A percentile compares a stretch with the other conserved stretches of the same genome.
Evolutionary conservation across 164 flowering plant species (phyloP).

Genomic region (Annona cherimola): DNA sequence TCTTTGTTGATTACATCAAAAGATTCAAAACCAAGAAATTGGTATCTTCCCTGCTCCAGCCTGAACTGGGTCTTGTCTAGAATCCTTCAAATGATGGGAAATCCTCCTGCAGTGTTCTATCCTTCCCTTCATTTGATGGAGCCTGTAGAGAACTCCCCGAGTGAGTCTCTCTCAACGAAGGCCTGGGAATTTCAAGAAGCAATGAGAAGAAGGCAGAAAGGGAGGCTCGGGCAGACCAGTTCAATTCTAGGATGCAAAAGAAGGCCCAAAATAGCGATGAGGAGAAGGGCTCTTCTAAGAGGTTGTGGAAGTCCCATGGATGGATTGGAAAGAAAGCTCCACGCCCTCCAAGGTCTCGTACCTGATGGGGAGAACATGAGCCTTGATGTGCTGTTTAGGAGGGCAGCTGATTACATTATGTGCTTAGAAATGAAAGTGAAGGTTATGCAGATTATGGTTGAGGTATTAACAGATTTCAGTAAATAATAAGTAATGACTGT

Average conservation of each 20-base stretch:
- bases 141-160: conserved; percentile 7
- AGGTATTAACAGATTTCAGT: conserved; percentile 22
- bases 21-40: neutral
- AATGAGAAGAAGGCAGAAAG: conserved; percentile 14
- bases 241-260: neutral
- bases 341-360: conserved; percentile 50
- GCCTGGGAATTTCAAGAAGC: conserved; percentile 11
- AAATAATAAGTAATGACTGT: neutral
- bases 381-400: conserved; percentile 59
- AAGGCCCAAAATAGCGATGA: neutral
- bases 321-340: conserved; percentile 36
- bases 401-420: conserved; percentile 69
- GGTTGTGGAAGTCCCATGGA: conserved; percentile 20
- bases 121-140: conserved; percentile 10
- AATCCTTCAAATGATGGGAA: conserved; percentile 27
- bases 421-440: conserved; percentile 53
- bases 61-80: conserved; percentile 14
- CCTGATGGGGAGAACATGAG: conserved; percentile 44
- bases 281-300: conserved; percentile 11
- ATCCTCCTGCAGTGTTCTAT: conserved; percentile 16
- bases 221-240: neutral
- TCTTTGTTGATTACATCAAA: neutral
- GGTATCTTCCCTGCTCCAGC: neutral
- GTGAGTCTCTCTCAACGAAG: conserved; percentile 18
- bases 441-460: conserved; percentile 59